Conservation (phyloP, 75 land plant genomes). For the Sequoia sempervirens region DNA sequence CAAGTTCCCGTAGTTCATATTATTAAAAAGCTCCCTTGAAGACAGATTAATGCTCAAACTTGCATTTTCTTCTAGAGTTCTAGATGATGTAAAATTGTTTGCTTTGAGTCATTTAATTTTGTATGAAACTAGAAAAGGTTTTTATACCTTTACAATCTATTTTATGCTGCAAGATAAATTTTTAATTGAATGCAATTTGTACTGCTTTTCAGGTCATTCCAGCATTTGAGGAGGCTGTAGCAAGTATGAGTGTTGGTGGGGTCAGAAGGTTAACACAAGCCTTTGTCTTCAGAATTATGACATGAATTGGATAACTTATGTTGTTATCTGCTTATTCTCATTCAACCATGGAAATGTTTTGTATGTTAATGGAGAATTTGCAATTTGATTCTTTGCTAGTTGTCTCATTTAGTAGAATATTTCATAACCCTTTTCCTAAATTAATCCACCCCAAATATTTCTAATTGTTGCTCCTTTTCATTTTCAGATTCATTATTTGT, state of each 20-base stretch:
- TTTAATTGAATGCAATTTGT: background rate
- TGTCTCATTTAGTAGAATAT: background rate
- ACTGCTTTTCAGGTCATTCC: conserved; percentile 71
- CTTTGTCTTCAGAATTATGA: background rate
- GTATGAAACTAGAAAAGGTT: background rate
- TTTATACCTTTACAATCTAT: background rate
- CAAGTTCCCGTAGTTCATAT: background rate
- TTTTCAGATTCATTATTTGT: background rate
- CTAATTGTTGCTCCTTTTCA: background rate
- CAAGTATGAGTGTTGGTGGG: conserved; percentile 80
- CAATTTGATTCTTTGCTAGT: background rate
- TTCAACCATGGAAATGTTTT: background rate
- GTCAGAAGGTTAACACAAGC: conserved; percentile 54
- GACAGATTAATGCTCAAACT: background rate
- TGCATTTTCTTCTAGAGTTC: background rate
- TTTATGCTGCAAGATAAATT: background rate
- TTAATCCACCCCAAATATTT: background rate
- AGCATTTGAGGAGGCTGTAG: conserved; percentile 93
- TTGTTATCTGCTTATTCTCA: background rate
- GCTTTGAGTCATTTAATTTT: background rate
- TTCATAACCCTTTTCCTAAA: background rate
- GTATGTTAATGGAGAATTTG: background rate
- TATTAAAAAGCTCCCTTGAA: background rate
- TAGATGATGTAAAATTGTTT: background rate
- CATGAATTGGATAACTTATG: background rate